Percentiles rank a stretch among this genome's conserved stretches.
Evolutionary conservation across 2,329 filamentous ascomycete species (phyloP).

Genomic region (Fonsecaea erecta): DNA sequence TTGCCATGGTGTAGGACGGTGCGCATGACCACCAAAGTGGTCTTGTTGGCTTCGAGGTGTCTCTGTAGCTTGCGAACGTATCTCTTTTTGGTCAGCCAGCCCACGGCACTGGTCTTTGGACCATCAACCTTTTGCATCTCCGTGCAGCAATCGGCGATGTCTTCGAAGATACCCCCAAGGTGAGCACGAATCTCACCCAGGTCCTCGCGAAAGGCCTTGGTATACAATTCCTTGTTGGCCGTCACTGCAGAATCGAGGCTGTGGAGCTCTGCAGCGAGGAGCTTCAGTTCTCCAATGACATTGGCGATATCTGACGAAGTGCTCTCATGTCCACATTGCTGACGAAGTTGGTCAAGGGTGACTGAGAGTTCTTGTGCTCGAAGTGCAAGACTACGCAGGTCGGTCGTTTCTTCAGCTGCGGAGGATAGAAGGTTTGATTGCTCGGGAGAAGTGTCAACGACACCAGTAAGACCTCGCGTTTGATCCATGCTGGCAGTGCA

Average conservation of each 20-base stretch:
- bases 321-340: conserved; percentile 32
- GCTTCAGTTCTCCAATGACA: conserved; percentile 30
- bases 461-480: neutral
- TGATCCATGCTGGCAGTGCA: neutral
- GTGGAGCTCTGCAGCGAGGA: conserved; percentile 30
- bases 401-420: neutral
- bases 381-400: conserved; percentile 20
- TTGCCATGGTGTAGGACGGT: conserved; percentile 38
- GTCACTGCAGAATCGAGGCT: conserved; percentile 33
- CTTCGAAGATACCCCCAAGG: conserved; percentile 35
- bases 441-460: neutral
- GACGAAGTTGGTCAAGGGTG: conserved; percentile 27
- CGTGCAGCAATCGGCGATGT: conserved; percentile 35
- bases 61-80: conserved; percentile 36
- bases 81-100: conserved; percentile 36
- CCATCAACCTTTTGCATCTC: conserved; percentile 35
- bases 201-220: conserved; percentile 36
- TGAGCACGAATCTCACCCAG: conserved; percentile 34
- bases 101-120: conserved; percentile 23
- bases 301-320: conserved; percentile 32
- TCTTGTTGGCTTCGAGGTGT: conserved; percentile 37
- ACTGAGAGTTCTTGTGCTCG: conserved; percentile 29
- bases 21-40: conserved; percentile 38
- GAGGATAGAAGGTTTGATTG: neutral
- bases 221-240: conserved; percentile 32